Evolutionary conservation across 257 asterid genomes (phyloP).

Genomic region (Solanum bukasovii): DNA sequence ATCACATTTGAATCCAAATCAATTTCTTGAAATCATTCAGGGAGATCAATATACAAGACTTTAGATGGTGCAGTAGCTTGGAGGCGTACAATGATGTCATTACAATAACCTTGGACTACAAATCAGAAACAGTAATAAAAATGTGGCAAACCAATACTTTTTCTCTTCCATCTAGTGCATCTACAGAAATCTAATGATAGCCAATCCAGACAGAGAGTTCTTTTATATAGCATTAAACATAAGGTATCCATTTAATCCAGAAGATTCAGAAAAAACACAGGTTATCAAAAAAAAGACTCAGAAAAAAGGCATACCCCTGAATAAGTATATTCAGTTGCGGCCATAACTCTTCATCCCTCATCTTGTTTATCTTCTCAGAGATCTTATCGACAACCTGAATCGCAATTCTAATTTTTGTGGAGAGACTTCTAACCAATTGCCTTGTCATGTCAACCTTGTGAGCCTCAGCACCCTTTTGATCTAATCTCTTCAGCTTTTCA

Average conservation of each 20-base stretch:
- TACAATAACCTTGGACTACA: background rate
- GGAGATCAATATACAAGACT: background rate
- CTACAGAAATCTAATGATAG: background rate
- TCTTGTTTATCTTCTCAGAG: constrained; percentile 67
- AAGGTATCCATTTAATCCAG: background rate
- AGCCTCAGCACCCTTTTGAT: constrained; percentile 82
- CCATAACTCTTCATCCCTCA: constrained; percentile 94
- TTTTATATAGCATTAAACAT: background rate
- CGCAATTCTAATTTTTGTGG: constrained; percentile 80
- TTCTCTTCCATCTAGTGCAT: background rate
- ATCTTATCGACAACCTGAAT: constrained; percentile 91
- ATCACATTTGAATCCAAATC: background rate
- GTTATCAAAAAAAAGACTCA: background rate
- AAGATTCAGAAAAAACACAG: background rate
- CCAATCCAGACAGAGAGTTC: background rate
- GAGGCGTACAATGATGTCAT: background rate
- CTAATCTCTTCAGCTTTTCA: constrained; percentile 56
- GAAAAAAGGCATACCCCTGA: constrained; percentile 46
- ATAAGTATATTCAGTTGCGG: constrained; percentile 76
- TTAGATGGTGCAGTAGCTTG: background rate
- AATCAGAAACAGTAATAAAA: background rate
- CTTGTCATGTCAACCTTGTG: constrained; percentile 69
- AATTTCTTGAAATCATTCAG: background rate
- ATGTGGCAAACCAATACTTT: background rate
- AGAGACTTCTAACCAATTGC: constrained; percentile 57